Conservation (phyloP, 176 grass and related monocot genomes). For the Oryza rufipogon region DNA sequence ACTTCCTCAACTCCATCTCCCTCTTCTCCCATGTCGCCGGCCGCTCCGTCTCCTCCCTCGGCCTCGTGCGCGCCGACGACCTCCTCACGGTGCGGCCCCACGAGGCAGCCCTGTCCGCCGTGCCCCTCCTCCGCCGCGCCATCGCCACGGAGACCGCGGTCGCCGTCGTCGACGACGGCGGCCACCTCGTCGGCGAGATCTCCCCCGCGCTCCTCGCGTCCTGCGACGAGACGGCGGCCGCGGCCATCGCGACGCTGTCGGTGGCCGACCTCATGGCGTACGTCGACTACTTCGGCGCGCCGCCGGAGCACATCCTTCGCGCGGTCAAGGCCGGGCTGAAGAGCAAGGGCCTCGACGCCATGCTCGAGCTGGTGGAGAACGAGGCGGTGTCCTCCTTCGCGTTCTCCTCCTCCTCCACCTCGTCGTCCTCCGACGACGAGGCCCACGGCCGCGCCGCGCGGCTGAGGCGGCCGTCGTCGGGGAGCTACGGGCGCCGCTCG, state of each 20-base stretch:
- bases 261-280: constrained; percentile 70
- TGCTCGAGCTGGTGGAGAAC: constrained; percentile 75
- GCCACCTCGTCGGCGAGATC: constrained; percentile 71
- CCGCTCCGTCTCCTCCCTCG: constrained; percentile 64
- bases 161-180: constrained; percentile 60
- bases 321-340: constrained; percentile 62
- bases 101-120: constrained; percentile 62
- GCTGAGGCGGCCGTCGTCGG: constrained; percentile 40
- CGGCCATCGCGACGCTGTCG: constrained; percentile 70
- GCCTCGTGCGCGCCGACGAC: constrained; percentile 59
- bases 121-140: constrained; percentile 66
- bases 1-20: constrained; percentile 84
- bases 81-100: constrained; percentile 55
- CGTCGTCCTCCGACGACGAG: constrained; percentile 59
- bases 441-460: constrained; percentile 6
- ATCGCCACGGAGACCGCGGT: constrained; percentile 54
- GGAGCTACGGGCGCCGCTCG: constrained; percentile 61
- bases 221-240: constrained; percentile 61
- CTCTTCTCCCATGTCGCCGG: constrained; percentile 70
- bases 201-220: constrained; percentile 56
- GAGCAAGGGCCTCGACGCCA: constrained; percentile 55
- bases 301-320: constrained; percentile 60
- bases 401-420: constrained; percentile 41
- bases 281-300: constrained; percentile 63
- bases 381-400: constrained; percentile 57